These are phyloP conservation scores for Primulina huaijiensis DNA, from an alignment of 257 asterid species.

Conservation along the genomic window DNA sequence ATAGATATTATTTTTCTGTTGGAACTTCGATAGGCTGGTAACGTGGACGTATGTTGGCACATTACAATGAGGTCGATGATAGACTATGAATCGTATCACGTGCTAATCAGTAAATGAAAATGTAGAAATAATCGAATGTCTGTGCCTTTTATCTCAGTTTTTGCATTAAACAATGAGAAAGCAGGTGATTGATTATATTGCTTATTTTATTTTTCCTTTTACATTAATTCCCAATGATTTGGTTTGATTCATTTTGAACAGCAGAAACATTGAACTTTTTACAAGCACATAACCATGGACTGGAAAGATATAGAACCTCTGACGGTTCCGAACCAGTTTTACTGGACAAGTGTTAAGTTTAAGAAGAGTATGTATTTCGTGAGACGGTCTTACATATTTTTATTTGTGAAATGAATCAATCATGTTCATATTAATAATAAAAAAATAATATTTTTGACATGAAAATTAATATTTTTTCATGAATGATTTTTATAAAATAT, in stretches of 20 bases:
- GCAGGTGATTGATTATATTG: not conserved
- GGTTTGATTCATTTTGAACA: not conserved
- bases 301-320: not conserved
- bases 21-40: not conserved
- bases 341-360: not conserved
- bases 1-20: conserved; percentile 14
- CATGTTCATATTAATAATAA: no score
- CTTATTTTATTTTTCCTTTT: no score
- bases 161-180: not conserved
- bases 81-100: not conserved
- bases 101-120: not conserved
- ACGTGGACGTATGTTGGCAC: not conserved
- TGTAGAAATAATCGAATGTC: not conserved
- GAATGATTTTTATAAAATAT: no score
- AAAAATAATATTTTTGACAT: no score
- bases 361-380: not conserved
- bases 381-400: no score
- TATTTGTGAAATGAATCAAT: no score
- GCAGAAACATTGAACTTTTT: not conserved
- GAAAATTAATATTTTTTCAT: no score
- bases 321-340: not conserved
- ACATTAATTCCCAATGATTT: not conserved
- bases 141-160: no score
- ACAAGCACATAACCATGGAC: not conserved
- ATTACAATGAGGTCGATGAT: not conserved